Evolutionary conservation across 2,329 filamentous ascomycete genomes (phyloP).

Genomic region (Dryadomyces sulphureus): DNA sequence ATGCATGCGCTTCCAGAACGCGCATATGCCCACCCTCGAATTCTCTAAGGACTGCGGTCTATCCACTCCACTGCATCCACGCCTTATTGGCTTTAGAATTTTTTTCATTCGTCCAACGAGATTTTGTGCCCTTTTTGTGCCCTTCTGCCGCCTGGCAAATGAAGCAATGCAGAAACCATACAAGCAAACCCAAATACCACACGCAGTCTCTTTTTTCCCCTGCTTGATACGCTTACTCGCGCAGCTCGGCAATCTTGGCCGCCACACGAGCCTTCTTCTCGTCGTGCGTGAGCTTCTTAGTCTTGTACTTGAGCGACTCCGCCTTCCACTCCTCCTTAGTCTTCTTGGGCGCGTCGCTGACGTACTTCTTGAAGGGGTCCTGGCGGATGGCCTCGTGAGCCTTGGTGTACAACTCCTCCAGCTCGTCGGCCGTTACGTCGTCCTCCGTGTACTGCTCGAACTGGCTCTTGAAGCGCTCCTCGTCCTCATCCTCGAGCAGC

Average conservation of each 20-base stretch:
- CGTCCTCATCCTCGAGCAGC: conserved; percentile 96
- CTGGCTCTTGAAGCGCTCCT: conserved; percentile 98
- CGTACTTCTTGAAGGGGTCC: conserved; percentile 93
- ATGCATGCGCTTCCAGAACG: no score
- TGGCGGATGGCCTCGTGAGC: conserved; percentile 94
- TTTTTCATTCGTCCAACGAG: not conserved
- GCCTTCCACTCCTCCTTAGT: conserved; percentile 93
- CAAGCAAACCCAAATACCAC: not conserved
- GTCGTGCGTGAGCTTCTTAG: conserved; percentile 63
- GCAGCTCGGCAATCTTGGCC: conserved; percentile 79
- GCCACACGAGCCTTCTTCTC: conserved; percentile 74
- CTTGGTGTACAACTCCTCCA: conserved; percentile 92
- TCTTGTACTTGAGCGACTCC: conserved; percentile 82
- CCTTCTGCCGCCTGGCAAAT: not conserved
- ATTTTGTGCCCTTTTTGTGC: not conserved
- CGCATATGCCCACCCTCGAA: not conserved
- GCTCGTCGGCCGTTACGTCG: conserved; percentile 86
- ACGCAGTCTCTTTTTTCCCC: conserved; percentile 1
- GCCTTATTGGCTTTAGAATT: not conserved
- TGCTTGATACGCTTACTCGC: conserved; percentile 23
- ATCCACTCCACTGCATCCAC: not conserved
- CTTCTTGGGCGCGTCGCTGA: conserved; percentile 69
- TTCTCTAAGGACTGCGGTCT: no score
- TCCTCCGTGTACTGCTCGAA: conserved; percentile 97
- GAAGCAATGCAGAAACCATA: not conserved